Base-by-base conservation (phyloP, 169 alveolate species). In the Amoebophrya sp. region DNA sequence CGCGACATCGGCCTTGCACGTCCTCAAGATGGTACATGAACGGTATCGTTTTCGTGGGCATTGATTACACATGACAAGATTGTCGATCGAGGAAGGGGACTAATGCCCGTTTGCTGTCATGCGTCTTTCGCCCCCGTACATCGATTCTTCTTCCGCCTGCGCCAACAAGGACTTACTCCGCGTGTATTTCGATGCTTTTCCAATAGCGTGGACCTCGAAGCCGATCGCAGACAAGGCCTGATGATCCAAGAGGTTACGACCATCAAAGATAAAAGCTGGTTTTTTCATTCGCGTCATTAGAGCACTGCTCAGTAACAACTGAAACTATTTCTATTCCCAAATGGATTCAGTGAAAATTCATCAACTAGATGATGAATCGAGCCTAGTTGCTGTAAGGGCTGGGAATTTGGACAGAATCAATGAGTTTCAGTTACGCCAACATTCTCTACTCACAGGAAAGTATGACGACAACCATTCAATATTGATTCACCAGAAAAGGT, bases 191-290 rank as follows among this genome's bases (percentile, higher is more conserved):
- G 26, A 34, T 24, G 89, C 2, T 41, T 77, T 77, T 23, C 89
- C 89, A 41, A 77, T 77, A 0, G 89, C 89, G 89, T 77, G 89
- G 41, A 77, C 89, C 40, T 77, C 89, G 89, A 77, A 77, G 14
- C 89, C 89, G 90, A 94, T 41, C 29, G 92, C 41, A 89, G 89
- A 94, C 41, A 95, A 89, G 40, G 34, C 65, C 23, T 91, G 83
- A 83, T 92, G 96, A 77, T 95, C 93, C 78, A 97, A 94, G 89
- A 96, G 76, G 93, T 96, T 96, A 78, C 98, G 95, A 26, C 98
- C 97, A 91, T 97, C 98, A 83, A 96, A 96, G 41, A 97, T 91
- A 93, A 94, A 95, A 39, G 96, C 96, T 41, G 97, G 98, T 76
- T 93, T 94, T 89, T 78, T 34, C 97, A 95, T 95, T 41, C 41